Evolutionary conservation across 495 filamentous ascomycete genomes (phyloP), one percentile per base, ranked within the genome.

Genomic region (Aspergillus asperescens): DNA sequence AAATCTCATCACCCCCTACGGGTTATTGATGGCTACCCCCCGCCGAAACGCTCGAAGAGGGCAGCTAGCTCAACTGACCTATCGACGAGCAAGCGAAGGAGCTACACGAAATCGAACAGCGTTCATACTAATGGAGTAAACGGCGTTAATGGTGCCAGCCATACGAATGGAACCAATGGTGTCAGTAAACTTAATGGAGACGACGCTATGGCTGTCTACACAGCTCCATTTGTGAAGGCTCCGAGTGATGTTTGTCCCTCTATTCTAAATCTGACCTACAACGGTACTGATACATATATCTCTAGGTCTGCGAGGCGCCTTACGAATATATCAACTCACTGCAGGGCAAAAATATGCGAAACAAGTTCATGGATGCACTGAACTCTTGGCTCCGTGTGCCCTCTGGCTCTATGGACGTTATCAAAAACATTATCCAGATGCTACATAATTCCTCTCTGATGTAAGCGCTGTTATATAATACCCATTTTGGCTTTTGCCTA

Each of bases 371-470:
- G 27, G 37, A 53, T 13, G 31, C 28, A 1, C 41, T 45, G 27
- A 46, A 46, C 42, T 6, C 13, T 18, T 53, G 50, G 50, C 27
- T 34, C 7, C 18, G 19, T 4, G 41, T 45, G 2, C 39, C 39
- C 8, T 27, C 40, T 5, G 20, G 22, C 12, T 24, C 23, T 1
- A 28, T 53, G 3, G n/a, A 35, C 8, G 10, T 34, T 2, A 46
- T 53, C 28, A 46, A 53, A 22, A 24, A 24, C 23, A 43, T 51
- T 4, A 19, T 43, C 0, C 15, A 19, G 5, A 51, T 43, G 23
- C 48, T 51, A 10, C 48, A 51, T 27, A 51, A 43, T 18, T 8
- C 48, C 2, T 51, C 48, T 1, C 19, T 51, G 38, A 42, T 51
- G 48, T 50, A 9, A n/a, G 48, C 28, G 7, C 37, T 13, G 7